Base-by-base conservation (phyloP, 1,284 basidiomycete genomes). In the Testicularia cyperi region DNA sequence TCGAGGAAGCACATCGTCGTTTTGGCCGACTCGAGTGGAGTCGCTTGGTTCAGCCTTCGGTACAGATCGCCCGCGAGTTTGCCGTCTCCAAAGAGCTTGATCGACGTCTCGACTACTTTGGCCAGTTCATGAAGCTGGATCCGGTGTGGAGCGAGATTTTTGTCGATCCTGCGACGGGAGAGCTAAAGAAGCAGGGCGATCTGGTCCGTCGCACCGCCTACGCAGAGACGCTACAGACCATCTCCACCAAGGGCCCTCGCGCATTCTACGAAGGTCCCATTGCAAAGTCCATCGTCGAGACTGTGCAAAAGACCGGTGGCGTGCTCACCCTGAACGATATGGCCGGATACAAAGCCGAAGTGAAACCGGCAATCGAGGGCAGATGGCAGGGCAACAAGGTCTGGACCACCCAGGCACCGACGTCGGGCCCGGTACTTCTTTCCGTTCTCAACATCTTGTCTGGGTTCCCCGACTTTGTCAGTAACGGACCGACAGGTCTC, bases 371-470 rank as follows among this genome's bases (percentile, higher is more conserved):
- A 5, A 79, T 95, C 29, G 75, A 85, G 68, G 87, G 88, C 5
- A 84, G 82, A 0, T 97, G 89, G 77, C 92, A 38, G 74, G 85
- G 85, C 31, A 83, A 84, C 65, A 88, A 83, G 48, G 81, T 97
- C 19, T 95, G 90, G 78, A 91, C 89, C 0, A 84, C 87, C 0
- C 47, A 83, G 84, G 75, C 75, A 3, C 77, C 77, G 2, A 74
- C 72, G 15, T 70, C 65, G 14, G 77, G 77, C 1, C 53, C 70
- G 5, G 65, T 77, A 9, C 46, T 77, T 12, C 61, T 78, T 1
- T 68, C 66, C 6, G 63, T 72, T 1, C 53, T 78, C 18, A 73
- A 79, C 60, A 58, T 61, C 18, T 49, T 71, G 24, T 53, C 56
- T 16, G 36, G 55, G 28, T 69, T 64, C 42, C 51, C 62, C 12